Conservation (phyloP, 306 rosid genomes). For the Castanospermum australe region DNA sequence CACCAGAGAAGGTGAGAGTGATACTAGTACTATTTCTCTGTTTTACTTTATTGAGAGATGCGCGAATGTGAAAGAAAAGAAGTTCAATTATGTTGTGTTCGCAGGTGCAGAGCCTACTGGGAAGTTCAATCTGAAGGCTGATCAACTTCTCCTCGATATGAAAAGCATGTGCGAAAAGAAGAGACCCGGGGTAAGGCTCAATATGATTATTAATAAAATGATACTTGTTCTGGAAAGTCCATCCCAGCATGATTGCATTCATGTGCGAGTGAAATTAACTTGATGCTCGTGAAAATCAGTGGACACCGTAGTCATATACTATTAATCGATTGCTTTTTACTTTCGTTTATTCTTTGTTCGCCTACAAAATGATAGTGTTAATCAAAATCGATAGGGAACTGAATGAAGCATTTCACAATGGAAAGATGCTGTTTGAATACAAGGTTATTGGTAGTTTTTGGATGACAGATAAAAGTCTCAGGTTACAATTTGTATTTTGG, state of each 20-base stretch:
- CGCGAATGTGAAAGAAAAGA: not conserved
- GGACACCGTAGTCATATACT: not conserved
- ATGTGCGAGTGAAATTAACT: not conserved
- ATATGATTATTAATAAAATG: not conserved
- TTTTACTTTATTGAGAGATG: not conserved
- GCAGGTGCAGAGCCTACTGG: conserved; percentile 41
- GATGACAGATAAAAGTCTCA: not conserved
- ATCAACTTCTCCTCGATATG: conserved; percentile 58
- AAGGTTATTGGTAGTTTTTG: not conserved
- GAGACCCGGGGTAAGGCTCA: conserved; percentile 83
- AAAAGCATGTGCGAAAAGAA: conserved; percentile 53
- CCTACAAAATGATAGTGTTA: not conserved
- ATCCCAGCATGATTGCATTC: not conserved
- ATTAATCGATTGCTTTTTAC: not conserved
- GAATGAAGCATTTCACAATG: not conserved
- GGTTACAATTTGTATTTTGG: not conserved
- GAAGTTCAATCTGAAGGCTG: conserved; percentile 42
- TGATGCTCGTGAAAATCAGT: not conserved
- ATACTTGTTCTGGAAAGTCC: not conserved
- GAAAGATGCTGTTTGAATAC: not conserved
- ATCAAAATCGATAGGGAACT: not conserved
- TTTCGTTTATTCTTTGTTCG: not conserved
- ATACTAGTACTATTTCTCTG: no score
- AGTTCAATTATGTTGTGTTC: not conserved
- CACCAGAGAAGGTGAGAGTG: conserved; percentile 51